phyloP scores from a whole-genome alignment of 768 basidiomycete species.

The Cystobasidium tubakii region DNA sequence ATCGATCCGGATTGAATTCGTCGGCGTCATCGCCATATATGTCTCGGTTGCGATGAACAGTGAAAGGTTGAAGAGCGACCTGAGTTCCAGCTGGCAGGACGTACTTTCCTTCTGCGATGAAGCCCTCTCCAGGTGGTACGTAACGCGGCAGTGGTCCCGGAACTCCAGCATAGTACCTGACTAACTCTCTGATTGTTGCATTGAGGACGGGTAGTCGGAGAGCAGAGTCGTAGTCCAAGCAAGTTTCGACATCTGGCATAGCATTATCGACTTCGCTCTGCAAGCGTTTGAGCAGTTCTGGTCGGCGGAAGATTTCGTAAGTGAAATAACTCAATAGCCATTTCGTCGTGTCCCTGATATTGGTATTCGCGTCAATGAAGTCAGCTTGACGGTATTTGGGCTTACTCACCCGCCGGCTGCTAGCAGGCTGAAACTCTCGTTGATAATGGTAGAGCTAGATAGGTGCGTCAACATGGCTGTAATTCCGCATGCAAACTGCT shows the following conservation, averaged over 20 bases:
- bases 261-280: slow-evolving; percentile 20
- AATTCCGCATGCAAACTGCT: not conserved
- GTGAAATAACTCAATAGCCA: not conserved
- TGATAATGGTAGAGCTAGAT: slow-evolving; percentile 2
- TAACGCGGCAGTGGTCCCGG: slow-evolving; percentile 28
- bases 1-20: slow-evolving; percentile 24
- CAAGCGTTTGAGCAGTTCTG: not conserved
- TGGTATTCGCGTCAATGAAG: not conserved
- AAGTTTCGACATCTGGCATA: slow-evolving; percentile 15
- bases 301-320: slow-evolving; percentile 8
- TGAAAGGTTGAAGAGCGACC: slow-evolving; percentile 14
- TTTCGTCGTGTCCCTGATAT: not conserved
- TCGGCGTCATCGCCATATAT: slow-evolving; percentile 26
- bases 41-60: slow-evolving; percentile 11
- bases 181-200: not conserved
- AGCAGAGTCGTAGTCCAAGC: slow-evolving; percentile 6
- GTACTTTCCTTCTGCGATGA: not conserved
- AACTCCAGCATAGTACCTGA: not conserved
- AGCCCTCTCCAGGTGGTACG: not conserved
- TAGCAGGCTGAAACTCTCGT: slow-evolving; percentile 5
- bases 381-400: too few relatives aligned
- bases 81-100: slow-evolving; percentile 14
- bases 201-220: not conserved
- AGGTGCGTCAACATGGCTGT: not conserved
- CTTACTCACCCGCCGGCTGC: slow-evolving; percentile 2